Conservation (phyloP, 2,329 filamentous ascomycete genomes). For the Fusarium multiceps region DNA sequence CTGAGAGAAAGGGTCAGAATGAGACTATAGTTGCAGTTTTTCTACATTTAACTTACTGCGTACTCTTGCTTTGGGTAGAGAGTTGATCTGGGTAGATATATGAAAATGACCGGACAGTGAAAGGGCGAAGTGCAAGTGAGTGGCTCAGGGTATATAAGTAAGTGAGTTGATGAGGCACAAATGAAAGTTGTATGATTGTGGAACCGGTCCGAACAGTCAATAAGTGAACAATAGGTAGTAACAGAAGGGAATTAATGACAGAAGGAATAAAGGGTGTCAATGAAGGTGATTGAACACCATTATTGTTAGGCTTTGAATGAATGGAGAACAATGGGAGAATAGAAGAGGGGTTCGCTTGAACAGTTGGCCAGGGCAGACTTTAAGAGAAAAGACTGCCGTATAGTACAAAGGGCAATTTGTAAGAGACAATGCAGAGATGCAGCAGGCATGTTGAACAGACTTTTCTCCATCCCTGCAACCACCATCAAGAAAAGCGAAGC, state of each 20-base stretch:
- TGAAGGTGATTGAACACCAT: constrained; percentile 45
- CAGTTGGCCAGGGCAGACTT: constrained; percentile 40
- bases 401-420: constrained; percentile 14
- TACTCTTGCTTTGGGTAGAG: neutral
- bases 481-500: constrained; percentile 17
- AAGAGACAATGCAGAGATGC: constrained; percentile 7
- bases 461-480: constrained; percentile 17
- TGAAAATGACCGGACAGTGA: constrained; percentile 22
- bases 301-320: constrained; percentile 46
- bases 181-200: constrained; percentile 28
- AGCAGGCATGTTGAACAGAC: constrained; percentile 11
- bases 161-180: constrained; percentile 13
- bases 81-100: neutral
- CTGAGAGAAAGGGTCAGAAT: neutral
- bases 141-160: constrained; percentile 4
- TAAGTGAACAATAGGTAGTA: constrained; percentile 20
- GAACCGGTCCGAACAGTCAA: constrained; percentile 39
- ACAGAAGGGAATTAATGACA: constrained; percentile 39
- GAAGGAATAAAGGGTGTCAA: constrained; percentile 32
- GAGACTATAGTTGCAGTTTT: neutral
- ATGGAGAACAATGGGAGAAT: constrained; percentile 35
- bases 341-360: constrained; percentile 31
- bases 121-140: constrained; percentile 13
- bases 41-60: neutral
- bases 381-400: constrained; percentile 35